These are phyloP conservation scores for Ambispora gerdemannii DNA, from an alignment of 192 early-diverging fungal species.

Conservation along the genomic window DNA sequence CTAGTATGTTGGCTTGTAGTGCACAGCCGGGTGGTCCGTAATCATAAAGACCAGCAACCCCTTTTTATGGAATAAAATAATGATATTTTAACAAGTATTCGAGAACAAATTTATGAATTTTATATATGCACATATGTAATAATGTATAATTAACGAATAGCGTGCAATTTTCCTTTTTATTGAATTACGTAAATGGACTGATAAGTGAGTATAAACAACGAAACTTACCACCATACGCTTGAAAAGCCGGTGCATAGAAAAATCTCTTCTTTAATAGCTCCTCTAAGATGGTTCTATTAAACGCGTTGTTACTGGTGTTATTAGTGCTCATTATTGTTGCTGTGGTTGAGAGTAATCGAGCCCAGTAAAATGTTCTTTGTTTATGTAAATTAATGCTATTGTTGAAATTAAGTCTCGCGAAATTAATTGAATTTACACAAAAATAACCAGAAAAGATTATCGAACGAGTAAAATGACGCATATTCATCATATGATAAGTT, in stretches of 20 bases:
- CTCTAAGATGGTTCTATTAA: slow-evolving; percentile 43
- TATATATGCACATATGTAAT: too few species aligned
- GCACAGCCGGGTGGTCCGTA: slow-evolving; percentile 94
- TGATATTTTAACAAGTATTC: background rate
- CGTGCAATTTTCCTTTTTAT: background rate
- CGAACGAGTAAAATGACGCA: too few species aligned
- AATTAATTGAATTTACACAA: too few species aligned
- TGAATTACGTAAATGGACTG: background rate
- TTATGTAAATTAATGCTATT: too few species aligned
- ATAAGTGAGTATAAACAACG: background rate
- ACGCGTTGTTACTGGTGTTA: slow-evolving; percentile 7
- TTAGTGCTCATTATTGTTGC: too few species aligned
- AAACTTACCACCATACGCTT: slow-evolving; percentile 84
- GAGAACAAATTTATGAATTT: too few species aligned
- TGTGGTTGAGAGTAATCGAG: too few species aligned
- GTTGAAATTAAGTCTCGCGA: too few species aligned
- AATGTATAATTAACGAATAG: too few species aligned
- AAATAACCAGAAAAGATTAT: too few species aligned
- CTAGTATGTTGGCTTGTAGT: slow-evolving; percentile 86
- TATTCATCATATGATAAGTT: too few species aligned
- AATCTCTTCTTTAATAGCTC: slow-evolving; percentile 84
- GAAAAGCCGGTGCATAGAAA: slow-evolving; percentile 94
- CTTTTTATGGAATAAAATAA: slow-evolving; percentile 36
- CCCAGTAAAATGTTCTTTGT: too few species aligned
- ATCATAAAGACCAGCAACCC: slow-evolving; percentile 96